These are phyloP conservation scores for Metarhizium robertsii DNA, from an alignment of 2,329 filamentous ascomycete genomes.

Conservation along the genomic window DNA sequence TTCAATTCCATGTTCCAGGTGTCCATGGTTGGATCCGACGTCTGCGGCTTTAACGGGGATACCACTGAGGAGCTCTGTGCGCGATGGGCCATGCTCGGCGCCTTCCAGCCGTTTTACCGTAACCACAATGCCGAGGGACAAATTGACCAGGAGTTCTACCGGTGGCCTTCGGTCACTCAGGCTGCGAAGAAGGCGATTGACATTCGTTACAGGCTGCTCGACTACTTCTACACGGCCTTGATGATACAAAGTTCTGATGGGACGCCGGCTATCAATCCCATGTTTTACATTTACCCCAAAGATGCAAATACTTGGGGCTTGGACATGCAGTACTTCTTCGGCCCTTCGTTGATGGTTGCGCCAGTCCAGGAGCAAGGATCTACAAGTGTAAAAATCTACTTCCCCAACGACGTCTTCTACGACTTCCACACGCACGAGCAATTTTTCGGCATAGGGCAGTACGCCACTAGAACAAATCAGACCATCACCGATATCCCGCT, in stretches of 20 bases:
- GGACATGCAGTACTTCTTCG: slow-evolving; percentile 39
- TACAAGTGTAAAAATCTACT: slow-evolving; percentile 31
- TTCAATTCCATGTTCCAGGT: slow-evolving; percentile 59
- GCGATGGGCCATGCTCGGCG: slow-evolving; percentile 56
- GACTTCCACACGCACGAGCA: slow-evolving; percentile 35
- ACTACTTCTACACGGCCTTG: slow-evolving; percentile 67
- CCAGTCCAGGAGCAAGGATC: slow-evolving; percentile 33
- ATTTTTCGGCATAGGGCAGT: slow-evolving; percentile 27
- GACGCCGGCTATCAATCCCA: slow-evolving; percentile 53
- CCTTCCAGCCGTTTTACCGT: slow-evolving; percentile 59
- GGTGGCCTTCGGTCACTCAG: slow-evolving; percentile 49
- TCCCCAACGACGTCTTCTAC: slow-evolving; percentile 37
- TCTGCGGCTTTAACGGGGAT: slow-evolving; percentile 65
- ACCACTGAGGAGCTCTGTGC: slow-evolving; percentile 53
- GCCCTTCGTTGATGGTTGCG: slow-evolving; percentile 31
- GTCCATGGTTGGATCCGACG: slow-evolving; percentile 61
- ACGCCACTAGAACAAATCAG: slow-evolving; percentile 22
- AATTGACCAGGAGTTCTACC: slow-evolving; percentile 54
- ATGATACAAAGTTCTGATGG: slow-evolving; percentile 48
- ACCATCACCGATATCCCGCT: slow-evolving; percentile 45
- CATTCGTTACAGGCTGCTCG: slow-evolving; percentile 60
- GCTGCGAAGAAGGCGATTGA: slow-evolving; percentile 59
- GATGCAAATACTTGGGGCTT: slow-evolving; percentile 31
- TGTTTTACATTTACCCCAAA: slow-evolving; percentile 60
- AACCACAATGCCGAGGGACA: slow-evolving; percentile 48